Base-by-base conservation (phyloP, 2,329 filamentous ascomycete species). In the Diaporthe nobilis region DNA sequence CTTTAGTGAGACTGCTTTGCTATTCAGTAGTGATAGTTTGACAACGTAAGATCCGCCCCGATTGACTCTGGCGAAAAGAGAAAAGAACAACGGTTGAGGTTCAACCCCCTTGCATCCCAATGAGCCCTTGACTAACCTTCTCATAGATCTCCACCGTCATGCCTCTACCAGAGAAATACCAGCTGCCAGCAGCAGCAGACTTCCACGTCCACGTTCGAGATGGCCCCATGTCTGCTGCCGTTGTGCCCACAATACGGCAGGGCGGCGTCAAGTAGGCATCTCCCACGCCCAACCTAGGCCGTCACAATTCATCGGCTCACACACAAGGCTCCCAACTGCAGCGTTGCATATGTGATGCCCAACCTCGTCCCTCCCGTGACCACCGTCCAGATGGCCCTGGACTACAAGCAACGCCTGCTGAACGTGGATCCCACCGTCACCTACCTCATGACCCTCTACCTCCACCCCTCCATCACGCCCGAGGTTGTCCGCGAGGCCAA, bases 161-260 rank as follows among this genome's bases (percentile, higher is more conserved):
- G 82, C 76, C 80, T 73, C 80, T 84, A 60, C 78, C 80, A 71
- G 80, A 83, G 76, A 80, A 77, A 47, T 81, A 82, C 58, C 88
- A 91, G 85, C 87, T 94, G 80, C 91, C 91, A 68, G 88, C 92
- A 31, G 87, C 91, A 77, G 92, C 92, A 71, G 92, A 94, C 83
- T 91, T 93, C 84, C 91, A 93, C 80, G 93, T 94, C 80, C 93
- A 95, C 83, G 86, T 95, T 79, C 90, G 93, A 42, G 91, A 94
- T 82, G 93, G 89, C 28, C 86, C 89, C 75, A 90, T 92, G 87
- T 92, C 93, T 88, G 86, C 91, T 76, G 80, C 88, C 47, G 88
- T 90, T 31, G 85, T 85, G 60, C 88, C 88, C 51, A 87, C 86
- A 25, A 83, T 90, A 67, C 74, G 77, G n/a, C 77, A 78, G 63